These are phyloP conservation scores for Paecilomyces fulvus DNA, from an alignment of 2,329 filamentous ascomycete genomes.

Conservation along the genomic window DNA sequence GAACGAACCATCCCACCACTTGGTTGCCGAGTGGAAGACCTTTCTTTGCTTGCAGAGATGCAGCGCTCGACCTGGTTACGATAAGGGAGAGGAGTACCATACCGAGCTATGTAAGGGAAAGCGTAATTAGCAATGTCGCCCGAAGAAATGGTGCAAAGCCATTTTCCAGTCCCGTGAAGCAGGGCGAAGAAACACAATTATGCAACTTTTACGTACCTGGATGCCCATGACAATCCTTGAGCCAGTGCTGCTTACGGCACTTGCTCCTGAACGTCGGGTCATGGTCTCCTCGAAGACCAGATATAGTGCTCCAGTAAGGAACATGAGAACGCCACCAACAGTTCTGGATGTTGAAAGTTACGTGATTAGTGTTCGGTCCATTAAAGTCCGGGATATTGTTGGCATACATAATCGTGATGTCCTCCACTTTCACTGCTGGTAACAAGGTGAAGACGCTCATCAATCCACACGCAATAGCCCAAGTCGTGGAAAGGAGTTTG, in stretches of 20 bases:
- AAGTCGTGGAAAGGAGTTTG: constrained; percentile 54
- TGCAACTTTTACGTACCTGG: constrained; percentile 26
- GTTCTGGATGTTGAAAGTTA: constrained; percentile 42
- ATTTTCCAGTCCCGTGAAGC: neutral
- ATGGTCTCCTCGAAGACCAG: constrained; percentile 67
- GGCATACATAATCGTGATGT: constrained; percentile 60
- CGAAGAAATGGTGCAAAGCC: no score
- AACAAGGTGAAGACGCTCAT: constrained; percentile 92
- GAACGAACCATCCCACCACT: constrained; percentile 70
- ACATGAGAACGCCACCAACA: constrained; percentile 70
- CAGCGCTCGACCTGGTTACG: constrained; percentile 77
- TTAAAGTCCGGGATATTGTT: neutral
- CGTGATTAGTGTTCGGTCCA: neutral
- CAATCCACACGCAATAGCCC: constrained; percentile 65
- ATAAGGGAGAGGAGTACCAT: constrained; percentile 72
- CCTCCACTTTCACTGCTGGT: constrained; percentile 77
- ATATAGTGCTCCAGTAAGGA: constrained; percentile 65
- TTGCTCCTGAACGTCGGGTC: constrained; percentile 30
- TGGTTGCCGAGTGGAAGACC: constrained; percentile 85
- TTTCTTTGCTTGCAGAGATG: constrained; percentile 73
- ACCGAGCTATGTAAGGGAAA: constrained; percentile 48
- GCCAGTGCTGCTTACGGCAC: constrained; percentile 17
- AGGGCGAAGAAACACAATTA: neutral
- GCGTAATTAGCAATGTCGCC: neutral
- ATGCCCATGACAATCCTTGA: constrained; percentile 39